Base-by-base conservation (phyloP, 1,139 yeast genomes). In the Hemisphaericaspora lyxosophila region DNA sequence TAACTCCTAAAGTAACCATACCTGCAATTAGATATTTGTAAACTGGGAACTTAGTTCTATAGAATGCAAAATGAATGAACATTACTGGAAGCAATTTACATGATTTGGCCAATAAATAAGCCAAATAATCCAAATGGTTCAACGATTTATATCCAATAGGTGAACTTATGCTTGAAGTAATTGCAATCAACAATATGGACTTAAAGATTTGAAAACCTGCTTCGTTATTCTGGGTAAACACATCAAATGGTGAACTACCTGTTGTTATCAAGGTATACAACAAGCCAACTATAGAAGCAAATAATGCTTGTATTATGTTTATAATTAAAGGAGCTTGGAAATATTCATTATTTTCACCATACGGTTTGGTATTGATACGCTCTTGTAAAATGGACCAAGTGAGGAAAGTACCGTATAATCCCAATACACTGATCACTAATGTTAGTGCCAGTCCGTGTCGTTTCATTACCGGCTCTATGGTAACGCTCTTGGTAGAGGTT, bases 361-460 rank as follows among this genome's bases (percentile, higher is more conserved):
- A 89, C 4, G 87, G 80, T 34, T 82, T 83, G 3, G 94, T 81
- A 20, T 89, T 78, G 48, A 92, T 80, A 36, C 94, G 80, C 58
- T 92, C 98, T 55, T 92, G 97, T 12, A 90, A 73, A 26, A 87
- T 73, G 0, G 96, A 90, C 98, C 98, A 92, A 2, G 92, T 74
- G 26, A 92, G 64, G 53, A 92, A 92, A 27, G 96, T 82, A 1
- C 78, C 80, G 54, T 90, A 92, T 33, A 92, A 85, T 0, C 96
- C 96, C 1, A 63, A 49, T 0, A 85, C 80, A 51, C 90, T 85
- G 7, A 75, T 46, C 0, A 73, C 47, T 27, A 84, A 65, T 18
- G 71, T 62, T 13, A 54, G n/a, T 7, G 45, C 46, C 58, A 51
- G 58, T 15, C 60, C 56, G 18, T 48, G 45, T 35, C 52, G 46